Evolutionary conservation across 768 basidiomycete species (phyloP), one percentile per base, ranked within the genome.

Genomic region (Boletus rubropictus): DNA sequence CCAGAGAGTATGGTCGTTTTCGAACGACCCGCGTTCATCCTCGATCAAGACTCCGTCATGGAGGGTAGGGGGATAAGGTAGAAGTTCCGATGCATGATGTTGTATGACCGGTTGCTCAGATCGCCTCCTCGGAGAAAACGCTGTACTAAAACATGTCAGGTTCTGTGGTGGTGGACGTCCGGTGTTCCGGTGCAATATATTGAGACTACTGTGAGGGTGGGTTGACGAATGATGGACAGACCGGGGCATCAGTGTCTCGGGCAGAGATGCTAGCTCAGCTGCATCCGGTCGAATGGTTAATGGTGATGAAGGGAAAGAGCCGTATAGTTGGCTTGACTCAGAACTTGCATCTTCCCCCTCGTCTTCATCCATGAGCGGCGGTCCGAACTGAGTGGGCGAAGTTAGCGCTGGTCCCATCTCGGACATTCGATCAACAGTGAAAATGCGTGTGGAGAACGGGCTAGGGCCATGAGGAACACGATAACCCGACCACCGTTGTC

Each of bases 401-500:
- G 57, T 60, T 33, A 49, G 24, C 32, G 27, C 44, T 18, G 55
- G 52, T 10, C 48, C 53, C 39, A 62, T 37, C 52, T 65, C 52
- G 7, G 50, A 39, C 57, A 60, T 63, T 27, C 22, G 51, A 45
- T 52, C 48, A 48, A 39, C 48, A 31, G 32, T 46, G 46, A 63
- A 52, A 46, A 51, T 24, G 42, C 54, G 58, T 3, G 46, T 57
- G 27, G 52, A 60, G 41, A 62, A 65, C 18, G 53, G 37, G 29
- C 63, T 65, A 25, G 63, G 60, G 14, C 63, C 58, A 29, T 42
- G 51, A 40, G 63, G 56, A 45, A 33, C 34, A 51, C 50, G 55
- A 45, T 58, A 50, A 14, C 51, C 44, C 25, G 56, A 44, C 63
- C 63, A 65, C 27, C 63, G 58, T 44, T 63, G 61, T 48, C 65